Conservation (phyloP, 345 rosid species). For the Crucihimalaya himalaica region DNA sequence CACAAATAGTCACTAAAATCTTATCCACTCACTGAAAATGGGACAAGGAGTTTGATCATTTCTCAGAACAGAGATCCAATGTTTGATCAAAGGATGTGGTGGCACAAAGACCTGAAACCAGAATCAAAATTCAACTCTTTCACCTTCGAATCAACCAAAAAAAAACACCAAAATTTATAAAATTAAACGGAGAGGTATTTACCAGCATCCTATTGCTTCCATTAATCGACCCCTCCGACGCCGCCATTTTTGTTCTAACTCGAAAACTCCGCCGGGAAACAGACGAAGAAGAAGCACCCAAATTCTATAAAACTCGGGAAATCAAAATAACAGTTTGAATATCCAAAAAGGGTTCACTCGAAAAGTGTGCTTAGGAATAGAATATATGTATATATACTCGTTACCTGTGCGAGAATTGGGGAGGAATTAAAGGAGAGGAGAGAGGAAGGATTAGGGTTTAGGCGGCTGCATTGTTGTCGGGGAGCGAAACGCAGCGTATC, state of each 20-base stretch:
- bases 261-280: constrained; percentile 44
- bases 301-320: not conserved
- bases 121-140: not conserved
- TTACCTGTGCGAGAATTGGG: constrained; percentile 38
- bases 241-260: constrained; percentile 60
- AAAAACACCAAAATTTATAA: not conserved
- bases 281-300: constrained; percentile 37
- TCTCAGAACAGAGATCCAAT: constrained; percentile 85
- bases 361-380: not conserved
- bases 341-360: constrained; percentile 10
- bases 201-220: constrained; percentile 77
- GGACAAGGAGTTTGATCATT: constrained; percentile 86
- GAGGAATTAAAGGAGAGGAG: constrained; percentile 37
- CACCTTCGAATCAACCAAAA: not conserved
- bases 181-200: not conserved
- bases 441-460: constrained; percentile 46
- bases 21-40: constrained; percentile 63
- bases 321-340: constrained; percentile 1
- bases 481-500: constrained; percentile 55
- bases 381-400: not conserved
- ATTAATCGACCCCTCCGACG: constrained; percentile 63
- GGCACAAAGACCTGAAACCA: constrained; percentile 77
- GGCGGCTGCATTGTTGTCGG: constrained; percentile 33
- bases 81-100: constrained; percentile 92
- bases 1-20: not conserved